Conservation (phyloP, 345 rosid species). For the Theobroma cacao region DNA sequence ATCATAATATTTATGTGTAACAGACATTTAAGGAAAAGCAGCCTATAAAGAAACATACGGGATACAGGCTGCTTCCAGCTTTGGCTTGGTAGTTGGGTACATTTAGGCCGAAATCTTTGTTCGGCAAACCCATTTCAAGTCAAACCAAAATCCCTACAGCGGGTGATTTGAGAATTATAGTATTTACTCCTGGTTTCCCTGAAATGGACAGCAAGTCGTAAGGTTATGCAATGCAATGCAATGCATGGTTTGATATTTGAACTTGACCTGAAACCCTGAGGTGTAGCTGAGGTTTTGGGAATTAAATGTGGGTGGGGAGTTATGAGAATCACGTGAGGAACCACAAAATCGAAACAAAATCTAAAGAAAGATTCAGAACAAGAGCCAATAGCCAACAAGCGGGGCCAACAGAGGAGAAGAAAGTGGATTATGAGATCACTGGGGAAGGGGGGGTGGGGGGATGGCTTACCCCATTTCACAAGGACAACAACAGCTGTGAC, state of each 20-base stretch:
- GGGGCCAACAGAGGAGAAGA: slow-evolving; percentile 11
- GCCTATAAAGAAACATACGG: background rate
- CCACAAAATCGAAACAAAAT: slow-evolving; percentile 38
- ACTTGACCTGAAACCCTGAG: background rate
- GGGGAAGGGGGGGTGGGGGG: background rate
- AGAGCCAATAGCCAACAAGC: slow-evolving; percentile 15
- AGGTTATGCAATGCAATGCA: background rate
- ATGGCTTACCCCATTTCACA: background rate
- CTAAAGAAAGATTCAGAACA: slow-evolving; percentile 29
- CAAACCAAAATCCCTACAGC: background rate
- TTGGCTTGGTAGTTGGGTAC: background rate
- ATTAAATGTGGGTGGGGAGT: slow-evolving; percentile 22
- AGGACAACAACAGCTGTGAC: slow-evolving; percentile 23
- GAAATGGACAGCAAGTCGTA: background rate
- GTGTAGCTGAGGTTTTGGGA: slow-evolving; percentile 1
- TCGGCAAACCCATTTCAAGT: background rate
- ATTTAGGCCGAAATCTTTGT: background rate
- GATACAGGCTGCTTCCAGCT: slow-evolving; percentile 21
- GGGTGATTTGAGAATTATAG: background rate
- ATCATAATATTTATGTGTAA: too few species aligned
- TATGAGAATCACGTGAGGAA: slow-evolving; percentile 35
- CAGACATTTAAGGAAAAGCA: too few species aligned
- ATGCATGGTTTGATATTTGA: background rate
- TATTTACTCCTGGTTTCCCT: background rate
- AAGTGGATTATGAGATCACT: slow-evolving; percentile 20